Conservation (phyloP, 192 early-diverging fungal genomes). For the Phlyctochytrium arcticum region DNA sequence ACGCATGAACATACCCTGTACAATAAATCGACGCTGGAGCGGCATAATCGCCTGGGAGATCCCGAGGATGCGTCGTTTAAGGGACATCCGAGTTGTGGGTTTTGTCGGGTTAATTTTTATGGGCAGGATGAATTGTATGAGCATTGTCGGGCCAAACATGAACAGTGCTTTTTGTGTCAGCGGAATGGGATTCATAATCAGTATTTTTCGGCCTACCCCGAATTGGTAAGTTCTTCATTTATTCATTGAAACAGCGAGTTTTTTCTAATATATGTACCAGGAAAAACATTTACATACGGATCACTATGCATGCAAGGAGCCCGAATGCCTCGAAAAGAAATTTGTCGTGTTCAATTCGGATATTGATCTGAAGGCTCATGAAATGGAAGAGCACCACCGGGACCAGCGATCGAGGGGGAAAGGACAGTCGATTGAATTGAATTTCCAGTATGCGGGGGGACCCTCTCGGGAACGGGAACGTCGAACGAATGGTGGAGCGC, state of each 20-base stretch:
- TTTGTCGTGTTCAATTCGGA: conserved; percentile 94
- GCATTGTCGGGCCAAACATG: conserved; percentile 89
- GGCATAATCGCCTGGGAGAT: conserved; percentile 71
- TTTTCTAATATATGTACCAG: conserved; percentile 17
- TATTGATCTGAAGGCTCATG: conserved; percentile 87
- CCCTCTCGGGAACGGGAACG: conserved; percentile 22
- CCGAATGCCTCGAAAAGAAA: conserved; percentile 85
- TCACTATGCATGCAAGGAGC: conserved; percentile 77
- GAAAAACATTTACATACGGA: conserved; percentile 74
- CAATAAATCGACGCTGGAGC: conserved; percentile 67
- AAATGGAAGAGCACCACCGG: conserved; percentile 46
- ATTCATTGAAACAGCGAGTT: background rate
- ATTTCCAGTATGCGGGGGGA: conserved; percentile 39
- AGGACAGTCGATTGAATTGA: conserved; percentile 37
- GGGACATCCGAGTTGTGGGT: conserved; percentile 89
- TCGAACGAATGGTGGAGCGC: background rate
- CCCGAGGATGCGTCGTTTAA: conserved; percentile 47
- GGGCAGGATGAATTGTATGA: conserved; percentile 91
- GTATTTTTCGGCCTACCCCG: conserved; percentile 81
- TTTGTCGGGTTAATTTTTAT: conserved; percentile 81
- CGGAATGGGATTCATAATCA: conserved; percentile 70
- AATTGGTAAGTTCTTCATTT: conserved; percentile 58
- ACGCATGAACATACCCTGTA: conserved; percentile 88
- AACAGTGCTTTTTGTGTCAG: conserved; percentile 89
- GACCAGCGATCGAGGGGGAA: conserved; percentile 14